Base-by-base conservation (phyloP, 371 early-diverging fungal species). In the Mucor lusitanicus region DNA sequence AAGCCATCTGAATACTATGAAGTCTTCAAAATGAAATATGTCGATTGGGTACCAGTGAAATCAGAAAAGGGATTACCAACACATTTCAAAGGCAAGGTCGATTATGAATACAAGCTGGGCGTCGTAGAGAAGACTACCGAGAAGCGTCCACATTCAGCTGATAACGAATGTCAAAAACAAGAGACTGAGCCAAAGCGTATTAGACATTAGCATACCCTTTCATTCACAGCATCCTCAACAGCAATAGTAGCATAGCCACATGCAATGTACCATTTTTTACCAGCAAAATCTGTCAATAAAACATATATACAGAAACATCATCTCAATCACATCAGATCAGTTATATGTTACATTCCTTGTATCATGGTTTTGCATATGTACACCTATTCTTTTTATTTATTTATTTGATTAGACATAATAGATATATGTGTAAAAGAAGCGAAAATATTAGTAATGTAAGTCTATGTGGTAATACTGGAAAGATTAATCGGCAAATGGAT, bases 1-100 rank as follows among this genome's bases (percentile, higher is more conserved):
- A 74, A 70, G 35, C 75, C 78, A 1, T 75, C 78, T 0, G 74
- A 73, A 59, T 55, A 50, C 32, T 35, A 37, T 55, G 63, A 64
- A 9, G 4, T 71, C 7, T 40, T 67, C 32, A 55, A 39, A 19
- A 30, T 27, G 11, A 64, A 25, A 39, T 33, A 54, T 55, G 12
- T 32, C 21, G 19, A 42, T 7, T 63, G 66, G 64, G 50, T 33
- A 21, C 33, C 17, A 56, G 39, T 19, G 11, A 28, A 46, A 28
- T 19, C 7, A 30, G 23, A 32, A 5, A 9, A 39, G 40, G 13
- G 23, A 2, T 8, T 59, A 61, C 48, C 61, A 37, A 30, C 54
- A 12, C 25, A 17, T 46, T 19, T 71, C 3, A 59, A 44, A 11
- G 72, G 72, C 7, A 60, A 56, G 40, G 33, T 71, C 9, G 60